Base-by-base conservation (phyloP, 192 early-diverging fungal genomes). In the Coemansia interrupta region DNA sequence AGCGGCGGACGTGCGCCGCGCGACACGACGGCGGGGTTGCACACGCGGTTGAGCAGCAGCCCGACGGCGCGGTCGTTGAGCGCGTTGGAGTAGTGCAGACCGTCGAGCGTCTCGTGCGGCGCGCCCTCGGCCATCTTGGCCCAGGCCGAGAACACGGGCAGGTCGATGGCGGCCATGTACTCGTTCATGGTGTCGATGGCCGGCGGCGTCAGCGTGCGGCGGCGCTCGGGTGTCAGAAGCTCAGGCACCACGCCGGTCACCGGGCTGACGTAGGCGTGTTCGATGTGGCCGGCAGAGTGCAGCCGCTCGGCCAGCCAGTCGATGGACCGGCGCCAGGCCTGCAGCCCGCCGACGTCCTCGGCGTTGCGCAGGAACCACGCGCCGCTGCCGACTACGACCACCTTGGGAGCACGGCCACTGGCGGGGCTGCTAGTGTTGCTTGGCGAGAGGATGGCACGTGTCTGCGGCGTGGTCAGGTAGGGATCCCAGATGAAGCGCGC, bases 401-500 rank as follows among this genome's bases (percentile, higher is more conserved):
- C 51, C 32, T 64, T 58, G 9, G 82, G 80, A 24, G 13, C 54
- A 12, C 22, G 15, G 15, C n/a, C n/a, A n/a, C n/a, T n/a, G n/a
- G n/a, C n/a, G n/a, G 26, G 19, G 24, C 19, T 44, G 42, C 54
- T 56, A 47, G 32, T 28, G 38, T 47, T 43, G 13, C 47, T 46
- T 12, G 17, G 51, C 63, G 11, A 38, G 50, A 78, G 47, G 1
- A 69, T 32, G 6, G 70, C 44, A 23, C 53, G 14, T 19, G 81
- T 80, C 10, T 54, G 59, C 0, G 82, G 66, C 0, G 66, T 48
- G 48, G 83, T 89, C 50, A 86, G 67, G 24, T 80, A 87, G 6
- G 88, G 90, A 54, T 91, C 90, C 90, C 90, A 91, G 49, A 80
- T 72, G 49, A 91, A 90, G 26, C 80, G 65, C 29, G 88, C 73